Conservation (phyloP, 2,329 filamentous ascomycete genomes). For the Aureobasidium namibiae region DNA sequence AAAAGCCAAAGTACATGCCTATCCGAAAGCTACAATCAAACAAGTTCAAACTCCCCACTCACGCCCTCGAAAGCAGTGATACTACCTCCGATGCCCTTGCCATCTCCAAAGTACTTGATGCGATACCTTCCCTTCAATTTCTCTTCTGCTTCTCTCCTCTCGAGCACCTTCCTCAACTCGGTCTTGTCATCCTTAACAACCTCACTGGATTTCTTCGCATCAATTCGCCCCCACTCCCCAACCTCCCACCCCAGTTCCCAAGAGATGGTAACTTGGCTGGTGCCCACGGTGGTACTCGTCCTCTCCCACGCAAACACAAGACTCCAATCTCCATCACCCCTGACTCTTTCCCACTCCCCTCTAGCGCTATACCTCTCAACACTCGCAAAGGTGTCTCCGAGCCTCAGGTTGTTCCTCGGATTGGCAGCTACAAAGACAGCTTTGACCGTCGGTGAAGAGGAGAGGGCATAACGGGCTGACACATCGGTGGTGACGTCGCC, state of each 20-base stretch:
- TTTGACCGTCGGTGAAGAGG: conserved; percentile 53
- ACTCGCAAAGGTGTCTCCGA: conserved; percentile 68
- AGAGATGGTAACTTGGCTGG: conserved; percentile 67
- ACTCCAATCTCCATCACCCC: conserved; percentile 74
- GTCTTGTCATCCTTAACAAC: conserved; percentile 21
- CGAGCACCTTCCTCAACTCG: conserved; percentile 22
- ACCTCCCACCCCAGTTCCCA: conserved; percentile 64
- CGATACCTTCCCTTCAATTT: conserved; percentile 58
- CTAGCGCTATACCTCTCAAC: conserved; percentile 54
- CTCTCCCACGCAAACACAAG: conserved; percentile 74
- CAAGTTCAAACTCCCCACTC: conserved; percentile 47
- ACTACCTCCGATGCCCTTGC: conserved; percentile 55
- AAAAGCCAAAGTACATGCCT: background rate
- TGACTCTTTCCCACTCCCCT: conserved; percentile 54
- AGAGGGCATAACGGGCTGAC: conserved; percentile 44
- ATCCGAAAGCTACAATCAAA: conserved; percentile 15
- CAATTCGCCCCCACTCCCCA: conserved; percentile 23
- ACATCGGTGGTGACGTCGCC: conserved; percentile 55
- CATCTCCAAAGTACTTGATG: conserved; percentile 76
- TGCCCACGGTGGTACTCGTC: conserved; percentile 59
- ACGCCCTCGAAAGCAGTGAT: conserved; percentile 63
- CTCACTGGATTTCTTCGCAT: background rate
- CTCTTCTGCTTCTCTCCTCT: background rate
- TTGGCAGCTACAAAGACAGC: conserved; percentile 78
- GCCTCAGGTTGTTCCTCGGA: conserved; percentile 76